Evolutionary conservation across 495 filamentous ascomycete species (phyloP), one percentile per base, ranked within the genome.

Genomic region (Penicillium taxi): DNA sequence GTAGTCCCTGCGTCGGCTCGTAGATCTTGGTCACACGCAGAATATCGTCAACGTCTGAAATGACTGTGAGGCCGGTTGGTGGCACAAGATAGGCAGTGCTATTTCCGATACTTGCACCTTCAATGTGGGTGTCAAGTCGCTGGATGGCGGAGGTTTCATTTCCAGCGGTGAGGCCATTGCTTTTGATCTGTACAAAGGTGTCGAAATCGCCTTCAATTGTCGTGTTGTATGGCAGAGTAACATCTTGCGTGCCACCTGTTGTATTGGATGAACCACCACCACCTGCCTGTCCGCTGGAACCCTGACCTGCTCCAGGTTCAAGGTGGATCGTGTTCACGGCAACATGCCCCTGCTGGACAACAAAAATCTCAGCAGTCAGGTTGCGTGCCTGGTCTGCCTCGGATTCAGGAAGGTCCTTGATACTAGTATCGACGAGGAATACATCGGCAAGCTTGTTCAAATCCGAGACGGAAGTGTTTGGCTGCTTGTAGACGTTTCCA

Each of bases 11-110:
- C 39, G 72, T 65, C 1, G 83, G 84, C 25, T 80, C 52, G 56
- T 85, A 88, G 60, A 89, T 88, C 58, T 85, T 82, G 31, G 84
- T 88, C n/a, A 86, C 60, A 18, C 84, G 79, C 1, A 89, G 73
- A 44, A 86, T 84, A 55, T 88, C 84, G 39, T 87, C 83, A 43
- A 87, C 82, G 47, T 89, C 82, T 19, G 75, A 80, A 37, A 86
- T 64, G 31, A 86, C 67, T 7, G 82, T 85, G 12, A 84, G 47
- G 17, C 81, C 84, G 5, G 61, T 61, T 0, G 74, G 55, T 2
- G 82, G 81, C 1, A 87, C 78, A 1, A 89, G 75, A 55, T 84
- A 88, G 2, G 81, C 77, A 3, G 83, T 89, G 13, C 77, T 71
- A 48, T 89, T 89, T 28, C 84, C 83, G 5, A 67, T 71, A 16